Evolutionary conservation across 169 alveolate genomes (phyloP), one percentile per base, ranked within the genome.

Genomic region (Eimeria maxima): DNA sequence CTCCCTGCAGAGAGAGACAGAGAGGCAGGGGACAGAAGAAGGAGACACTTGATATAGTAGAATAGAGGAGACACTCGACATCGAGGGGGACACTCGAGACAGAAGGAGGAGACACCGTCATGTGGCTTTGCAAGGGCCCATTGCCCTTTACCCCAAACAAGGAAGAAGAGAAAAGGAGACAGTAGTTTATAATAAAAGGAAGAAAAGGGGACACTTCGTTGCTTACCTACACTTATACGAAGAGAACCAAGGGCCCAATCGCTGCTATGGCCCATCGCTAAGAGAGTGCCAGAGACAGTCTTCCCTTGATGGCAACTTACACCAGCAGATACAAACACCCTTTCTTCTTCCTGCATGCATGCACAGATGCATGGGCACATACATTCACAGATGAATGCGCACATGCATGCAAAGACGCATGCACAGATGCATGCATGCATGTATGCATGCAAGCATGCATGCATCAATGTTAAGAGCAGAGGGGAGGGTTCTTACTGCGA

Each of bases 231-330:
- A 29, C 87, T 76, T 14, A 76, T 76, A 27, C 87, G 87, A 24
- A 76, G 87, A 76, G 87, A 76, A 38, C 87, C 87, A 16, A 76
- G 22, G 14, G 87, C 87, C 87, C 87, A 76, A 22, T 76, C 87
- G 0, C 16, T 57, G 38, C n/a, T 24, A 18, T 38, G 50, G 60
- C 87, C 87, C 87, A 76, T 76, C 18, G 87, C 87, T 13, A 33
- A 18, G 63, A 76, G 44, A 18, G 87, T 29, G 24, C 50, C 60
- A 16, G 87, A 76, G 55, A 27, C 87, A 14, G 29, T 42, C 57
- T 76, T 76, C n/a, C 87, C 45, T 57, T 76, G 57, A 57, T 76
- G 87, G 57, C 87, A 76, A n/a, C 87, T 76, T 13, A 76, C 87
- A n/a, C 87, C 87, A 29, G 87, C 87, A 11, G 87, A 76, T n/a